phyloP scores from a whole-genome alignment of 768 basidiomycete species.

The Boletus coccyginus region DNA sequence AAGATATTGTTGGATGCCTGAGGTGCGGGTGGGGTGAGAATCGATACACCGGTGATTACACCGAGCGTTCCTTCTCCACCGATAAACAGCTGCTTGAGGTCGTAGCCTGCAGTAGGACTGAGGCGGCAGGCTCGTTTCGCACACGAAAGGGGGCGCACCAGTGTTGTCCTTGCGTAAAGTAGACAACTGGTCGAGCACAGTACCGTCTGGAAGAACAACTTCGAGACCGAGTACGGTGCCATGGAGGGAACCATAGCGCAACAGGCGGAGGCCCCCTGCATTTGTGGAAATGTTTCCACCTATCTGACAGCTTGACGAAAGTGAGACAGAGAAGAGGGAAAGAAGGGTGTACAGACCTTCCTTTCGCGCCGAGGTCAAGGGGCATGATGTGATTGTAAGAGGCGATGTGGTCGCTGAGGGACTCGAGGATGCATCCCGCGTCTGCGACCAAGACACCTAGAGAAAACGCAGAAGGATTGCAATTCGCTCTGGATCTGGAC shows the following conservation, averaged over 20 bases:
- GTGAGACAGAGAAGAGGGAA: constrained; percentile 4
- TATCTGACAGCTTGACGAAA: constrained; percentile 77
- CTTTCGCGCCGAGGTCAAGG: constrained; percentile 92
- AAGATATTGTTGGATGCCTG: constrained; percentile 90
- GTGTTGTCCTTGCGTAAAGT: constrained; percentile 96
- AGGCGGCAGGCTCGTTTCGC: not conserved
- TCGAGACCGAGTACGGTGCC: constrained; percentile 94
- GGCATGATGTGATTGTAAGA: constrained; percentile 95
- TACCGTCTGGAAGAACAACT: constrained; percentile 92
- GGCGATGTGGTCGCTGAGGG: constrained; percentile 80
- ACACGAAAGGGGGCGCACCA: constrained; percentile 44
- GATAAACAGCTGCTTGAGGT: constrained; percentile 97
- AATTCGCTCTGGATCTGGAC: constrained; percentile 2
- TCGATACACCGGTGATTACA: constrained; percentile 91
- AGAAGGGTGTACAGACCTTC: constrained; percentile 55
- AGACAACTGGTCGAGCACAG: constrained; percentile 85
- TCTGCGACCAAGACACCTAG: constrained; percentile 88
- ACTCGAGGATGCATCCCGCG: constrained; percentile 91
- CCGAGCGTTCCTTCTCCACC: constrained; percentile 97
- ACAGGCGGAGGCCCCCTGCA: constrained; percentile 91
- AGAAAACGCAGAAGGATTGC: constrained; percentile 3
- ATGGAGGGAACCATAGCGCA: constrained; percentile 94
- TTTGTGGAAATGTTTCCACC: constrained; percentile 98
- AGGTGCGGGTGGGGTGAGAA: constrained; percentile 82
- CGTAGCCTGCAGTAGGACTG: constrained; percentile 66